A percentile compares a stretch with the other conserved stretches of the same genome.
phyloP scores from a whole-genome alignment of 2,329 filamentous ascomycete genomes.

The Aspergillus bombycis region DNA sequence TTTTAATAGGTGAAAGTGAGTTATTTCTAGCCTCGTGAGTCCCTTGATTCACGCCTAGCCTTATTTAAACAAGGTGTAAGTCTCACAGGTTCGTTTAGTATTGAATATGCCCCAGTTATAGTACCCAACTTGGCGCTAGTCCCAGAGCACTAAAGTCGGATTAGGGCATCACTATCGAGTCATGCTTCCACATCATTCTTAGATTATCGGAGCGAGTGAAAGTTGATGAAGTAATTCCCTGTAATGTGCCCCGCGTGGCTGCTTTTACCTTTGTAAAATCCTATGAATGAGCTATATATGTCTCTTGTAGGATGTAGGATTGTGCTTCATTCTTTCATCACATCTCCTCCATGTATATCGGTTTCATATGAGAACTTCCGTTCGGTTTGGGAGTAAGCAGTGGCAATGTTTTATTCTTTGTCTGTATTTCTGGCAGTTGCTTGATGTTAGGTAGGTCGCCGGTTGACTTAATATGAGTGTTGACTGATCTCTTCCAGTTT shows the following conservation, averaged over 20 bases:
- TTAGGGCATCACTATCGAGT: neutral
- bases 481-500: slow-evolving; percentile 14
- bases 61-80: neutral
- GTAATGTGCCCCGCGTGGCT: neutral
- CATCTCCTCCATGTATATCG: neutral
- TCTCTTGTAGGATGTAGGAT: neutral
- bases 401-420: neutral
- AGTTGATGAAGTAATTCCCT: neutral
- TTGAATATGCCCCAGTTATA: neutral
- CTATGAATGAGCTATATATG: neutral
- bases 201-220: neutral
- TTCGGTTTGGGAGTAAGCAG: neutral
- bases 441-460: slow-evolving; percentile 10
- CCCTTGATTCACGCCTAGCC: neutral
- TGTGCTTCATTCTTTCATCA: neutral
- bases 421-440: neutral
- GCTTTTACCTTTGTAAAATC: neutral
- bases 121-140: neutral
- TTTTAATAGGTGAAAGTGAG: neutral
- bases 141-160: neutral
- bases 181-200: neutral
- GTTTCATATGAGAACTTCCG: neutral
- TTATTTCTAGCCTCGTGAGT: neutral
- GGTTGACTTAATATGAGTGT: neutral
- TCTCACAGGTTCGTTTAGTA: neutral